Base-by-base conservation (phyloP, 768 basidiomycete genomes). In the Suillus americanus region DNA sequence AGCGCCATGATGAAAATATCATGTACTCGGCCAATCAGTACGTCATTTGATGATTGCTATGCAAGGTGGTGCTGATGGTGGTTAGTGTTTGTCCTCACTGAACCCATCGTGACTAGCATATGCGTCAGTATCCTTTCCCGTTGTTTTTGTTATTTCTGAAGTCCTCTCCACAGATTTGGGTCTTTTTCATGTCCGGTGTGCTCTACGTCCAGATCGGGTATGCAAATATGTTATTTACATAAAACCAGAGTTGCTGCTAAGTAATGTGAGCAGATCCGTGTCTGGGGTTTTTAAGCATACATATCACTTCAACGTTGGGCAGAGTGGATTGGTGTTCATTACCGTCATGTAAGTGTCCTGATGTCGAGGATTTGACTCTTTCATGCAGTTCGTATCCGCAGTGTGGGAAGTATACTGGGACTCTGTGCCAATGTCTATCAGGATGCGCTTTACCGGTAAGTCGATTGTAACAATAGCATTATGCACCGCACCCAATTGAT, bases 151-250 rank as follows among this genome's bases (percentile, higher is more conserved):
- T 56, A 10, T 37, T 3, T 18, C 10, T 18, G 3, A 23, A 23
- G 53, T 23, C 20, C 7, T 56, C 28, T 61, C n/a, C 37, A 16
- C 71, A 90, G 86, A 68, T 89, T 12, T 89, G 88, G 88, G 78
- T 87, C 35, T 86, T 86, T 54, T 85, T 92, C 61, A 83, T 85
- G 1, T 93, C 91, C 89, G 91, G 91, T 0, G 83, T 91, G 5
- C 74, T 88, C 20, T 94, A 85, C 69, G 86, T 85, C 62, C 75
- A 91, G 68, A 81, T 90, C 55, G 84, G 83, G 86, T 86, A 70
- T 5, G 74, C 40, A 41, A 38, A 35, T 25, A 25, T 46, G 23
- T 8, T 50, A 13, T 55, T 41, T 2, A 18, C 41, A 12, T 51
- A 18, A 50, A 6, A 38, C n/a, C 45, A 28, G 16, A 54, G 16